Evolutionary conservation across 495 filamentous ascomycete species (phyloP).

Genomic region (Corynascus novoguineensis): DNA sequence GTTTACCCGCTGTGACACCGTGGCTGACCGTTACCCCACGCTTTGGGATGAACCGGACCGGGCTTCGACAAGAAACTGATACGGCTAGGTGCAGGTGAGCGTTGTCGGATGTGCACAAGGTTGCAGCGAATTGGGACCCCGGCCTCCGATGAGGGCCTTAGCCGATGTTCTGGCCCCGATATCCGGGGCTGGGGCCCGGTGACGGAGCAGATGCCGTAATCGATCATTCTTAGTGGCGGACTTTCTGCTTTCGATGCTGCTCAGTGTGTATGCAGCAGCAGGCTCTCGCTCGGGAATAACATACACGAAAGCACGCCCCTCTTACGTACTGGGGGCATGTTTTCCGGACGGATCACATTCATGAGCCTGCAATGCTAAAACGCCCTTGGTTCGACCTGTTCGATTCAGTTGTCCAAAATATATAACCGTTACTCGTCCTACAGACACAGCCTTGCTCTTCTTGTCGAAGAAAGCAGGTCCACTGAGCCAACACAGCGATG

Average conservation of each 20-base stretch:
- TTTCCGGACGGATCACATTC: neutral
- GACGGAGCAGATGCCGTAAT: neutral
- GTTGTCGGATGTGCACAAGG: neutral
- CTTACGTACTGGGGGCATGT: slow-evolving; percentile 1
- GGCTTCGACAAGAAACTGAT: too few relatives aligned
- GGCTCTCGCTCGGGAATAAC: slow-evolving; percentile 14
- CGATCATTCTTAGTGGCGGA: neutral
- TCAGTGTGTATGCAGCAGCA: neutral
- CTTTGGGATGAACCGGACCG: neutral
- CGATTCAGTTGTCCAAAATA: too few relatives aligned
- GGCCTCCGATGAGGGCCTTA: neutral
- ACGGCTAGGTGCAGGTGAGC: too few relatives aligned
- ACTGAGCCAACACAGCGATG: slow-evolving; percentile 2
- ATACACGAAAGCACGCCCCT: neutral
- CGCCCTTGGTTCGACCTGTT: neutral
- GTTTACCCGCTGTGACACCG: neutral
- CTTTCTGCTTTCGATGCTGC: neutral
- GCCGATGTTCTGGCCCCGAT: neutral
- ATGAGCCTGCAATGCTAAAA: neutral
- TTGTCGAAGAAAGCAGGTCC: neutral
- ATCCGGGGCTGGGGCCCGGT: neutral
- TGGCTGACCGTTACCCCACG: neutral
- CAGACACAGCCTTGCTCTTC: neutral
- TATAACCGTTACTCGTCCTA: neutral
- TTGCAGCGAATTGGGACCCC: neutral